phyloP scores from a whole-genome alignment of 257 asterid genomes.

The Solanum microdontum region DNA sequence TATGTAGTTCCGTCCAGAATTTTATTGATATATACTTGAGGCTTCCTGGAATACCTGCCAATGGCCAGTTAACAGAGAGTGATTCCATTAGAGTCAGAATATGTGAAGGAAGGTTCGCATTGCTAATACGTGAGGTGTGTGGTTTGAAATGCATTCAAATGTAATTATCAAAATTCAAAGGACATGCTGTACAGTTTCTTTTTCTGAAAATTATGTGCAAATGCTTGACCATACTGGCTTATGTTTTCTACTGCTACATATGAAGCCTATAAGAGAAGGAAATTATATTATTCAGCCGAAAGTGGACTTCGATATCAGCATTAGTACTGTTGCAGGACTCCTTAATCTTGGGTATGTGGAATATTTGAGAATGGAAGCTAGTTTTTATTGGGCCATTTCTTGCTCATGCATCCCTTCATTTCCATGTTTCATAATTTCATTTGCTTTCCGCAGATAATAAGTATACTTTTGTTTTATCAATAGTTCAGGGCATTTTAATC shows the following conservation, averaged over 20 bases:
- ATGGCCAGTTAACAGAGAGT: constrained; percentile 79
- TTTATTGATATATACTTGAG: constrained; percentile 77
- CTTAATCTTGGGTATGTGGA: constrained; percentile 89
- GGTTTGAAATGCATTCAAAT: neutral
- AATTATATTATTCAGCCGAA: constrained; percentile 91
- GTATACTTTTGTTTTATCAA: neutral
- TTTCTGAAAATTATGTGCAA: neutral
- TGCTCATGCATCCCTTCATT: neutral
- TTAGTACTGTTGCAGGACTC: constrained; percentile 94
- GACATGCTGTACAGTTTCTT: neutral
- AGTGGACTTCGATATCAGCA: constrained; percentile 99
- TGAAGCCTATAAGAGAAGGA: constrained; percentile 96
- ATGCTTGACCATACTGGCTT: constrained; percentile 10
- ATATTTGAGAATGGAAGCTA: neutral
- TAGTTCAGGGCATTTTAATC: neutral
- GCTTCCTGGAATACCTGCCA: constrained; percentile 64
- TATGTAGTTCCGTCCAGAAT: constrained; percentile 91
- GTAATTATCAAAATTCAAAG: neutral
- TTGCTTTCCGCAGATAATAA: neutral
- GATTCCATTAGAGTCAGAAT: constrained; percentile 91
- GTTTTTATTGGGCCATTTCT: neutral
- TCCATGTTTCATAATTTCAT: neutral
- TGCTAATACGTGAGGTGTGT: constrained; percentile 91
- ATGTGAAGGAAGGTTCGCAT: constrained; percentile 95
- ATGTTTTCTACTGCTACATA: neutral